Evolutionary conservation across 2,329 filamentous ascomycete genomes (phyloP), one percentile per base, ranked within the genome.

Genomic region (Penicillium brevicompactum): DNA sequence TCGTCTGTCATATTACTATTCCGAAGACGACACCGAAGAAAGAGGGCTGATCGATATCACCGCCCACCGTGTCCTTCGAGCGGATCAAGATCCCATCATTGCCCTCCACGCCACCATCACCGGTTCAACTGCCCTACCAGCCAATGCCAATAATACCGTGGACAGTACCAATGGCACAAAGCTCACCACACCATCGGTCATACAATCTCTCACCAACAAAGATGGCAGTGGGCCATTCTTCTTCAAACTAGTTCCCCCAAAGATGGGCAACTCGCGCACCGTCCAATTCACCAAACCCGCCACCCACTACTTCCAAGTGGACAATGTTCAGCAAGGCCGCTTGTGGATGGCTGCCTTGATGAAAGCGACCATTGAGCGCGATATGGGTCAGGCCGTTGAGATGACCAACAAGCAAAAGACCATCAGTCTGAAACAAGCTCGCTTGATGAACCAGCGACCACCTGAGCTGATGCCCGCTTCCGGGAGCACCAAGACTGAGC

Each of bases 291-390:
- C 94, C 1, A 97, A 97, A 73, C 94, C 94, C 4, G 94, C 92
- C 8, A 90, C 97, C 38, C 94, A 99, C 73, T 97, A 97, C 74
- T 99, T 99, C 73, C 94, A 95, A 5, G 92, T 97, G 21, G 92
- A 95, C 49, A 96, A 89, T 66, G 79, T 97, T 55, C 87, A 91
- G 66, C 86, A 94, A 69, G 94, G 94, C 14, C 87, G 94, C 11
- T 79, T 95, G 40, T 99, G 94, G 94, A 99, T 99, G 94, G 94
- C 92, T 4, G 94, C 94, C 5, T 79, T 99, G 49, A 96, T 99
- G 91, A 99, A 99, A 77, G 94, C 94, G 10, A 99, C 94, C 1
- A 99, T 99, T 66, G 93, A 97, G 70, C 88, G 93, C 57, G 94
- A 99, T 64, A 78, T 85, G 67, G 84, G 84, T 4, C 84, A 89